Evolutionary conservation across 1,139 yeast genomes (phyloP), one percentile per base, ranked within the genome.

Genomic region (Ogataea hybrid): DNA sequence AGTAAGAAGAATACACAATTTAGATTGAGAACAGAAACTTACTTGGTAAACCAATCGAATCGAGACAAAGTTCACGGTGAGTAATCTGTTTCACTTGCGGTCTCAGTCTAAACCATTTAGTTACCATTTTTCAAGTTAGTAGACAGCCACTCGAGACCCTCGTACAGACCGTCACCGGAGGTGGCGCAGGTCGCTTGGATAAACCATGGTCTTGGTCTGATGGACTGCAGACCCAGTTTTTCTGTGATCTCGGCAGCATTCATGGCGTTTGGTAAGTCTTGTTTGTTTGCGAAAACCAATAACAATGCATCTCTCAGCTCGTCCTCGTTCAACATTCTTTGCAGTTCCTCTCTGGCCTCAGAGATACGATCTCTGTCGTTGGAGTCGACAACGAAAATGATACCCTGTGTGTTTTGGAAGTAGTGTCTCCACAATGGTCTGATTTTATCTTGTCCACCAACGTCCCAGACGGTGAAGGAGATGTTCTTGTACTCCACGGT

Each of bases 371-470:
- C 94, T 73, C 95, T 82, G 69, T 87, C 96, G 73, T 86, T 87
- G 53, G 94, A 83, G 71, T 87, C 96, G 57, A 87, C 95, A 52
- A 87, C 95, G 67, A 86, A 87, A 66, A 87, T 87, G 64, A 87
- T 85, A 73, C 95, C 95, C 70, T 87, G 95, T 49, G 95, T 85
- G 79, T 86, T 86, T 71, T 86, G 94, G 84, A 80, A 85, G 72
- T 86, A 87, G 71, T 87, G 92, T 81, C 95, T 84, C 96, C 96
- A 87, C 69, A 87, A 75, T 47, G 95, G 95, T 75, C 95, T 84
- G 65, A 87, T 86, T 75, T 87, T 87, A 70, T 85, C 95, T 75
- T 87, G 95, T 80, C 95, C 95, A 83, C 95, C 95, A 62, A 87
- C 95, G 79, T 87, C 95, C 96, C 96, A 87, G 55, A 87, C 95